Conservation (phyloP, 768 basidiomycete species). For the Mycena maculata region DNA sequence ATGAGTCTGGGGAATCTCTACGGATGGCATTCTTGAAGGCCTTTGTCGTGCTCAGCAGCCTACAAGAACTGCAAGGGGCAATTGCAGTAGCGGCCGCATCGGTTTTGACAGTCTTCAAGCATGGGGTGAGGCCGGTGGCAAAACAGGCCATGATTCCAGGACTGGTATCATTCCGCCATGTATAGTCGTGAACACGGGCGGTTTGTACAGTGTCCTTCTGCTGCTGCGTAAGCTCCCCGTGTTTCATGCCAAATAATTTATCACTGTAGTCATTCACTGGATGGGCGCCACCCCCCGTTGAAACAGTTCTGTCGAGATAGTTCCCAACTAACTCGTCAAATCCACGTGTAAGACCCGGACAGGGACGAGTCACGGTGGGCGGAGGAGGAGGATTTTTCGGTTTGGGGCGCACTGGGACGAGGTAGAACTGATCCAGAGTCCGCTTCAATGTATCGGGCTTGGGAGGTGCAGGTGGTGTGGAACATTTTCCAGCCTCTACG, state of each 20-base stretch:
- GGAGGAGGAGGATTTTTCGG: background rate
- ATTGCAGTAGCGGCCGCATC: background rate
- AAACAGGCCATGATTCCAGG: slow-evolving; percentile 6
- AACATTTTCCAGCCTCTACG: background rate
- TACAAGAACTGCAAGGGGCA: background rate
- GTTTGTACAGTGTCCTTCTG: background rate
- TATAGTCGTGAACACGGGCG: background rate
- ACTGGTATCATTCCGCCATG: slow-evolving; percentile 12
- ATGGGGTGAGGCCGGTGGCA: background rate
- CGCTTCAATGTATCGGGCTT: background rate
- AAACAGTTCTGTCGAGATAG: background rate
- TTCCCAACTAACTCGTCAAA: background rate
- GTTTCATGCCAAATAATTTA: background rate
- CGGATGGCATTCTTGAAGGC: background rate
- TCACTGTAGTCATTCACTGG: background rate
- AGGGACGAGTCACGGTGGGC: background rate
- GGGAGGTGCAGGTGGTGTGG: background rate
- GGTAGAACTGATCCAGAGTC: background rate
- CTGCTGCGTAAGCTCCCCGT: background rate
- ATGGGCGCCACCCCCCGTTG: background rate
- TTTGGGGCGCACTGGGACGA: background rate
- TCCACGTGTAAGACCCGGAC: slow-evolving; percentile 3
- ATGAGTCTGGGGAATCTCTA: background rate
- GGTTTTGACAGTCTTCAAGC: slow-evolving; percentile 2
- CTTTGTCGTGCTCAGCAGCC: background rate